phyloP scores from a whole-genome alignment of 1,284 basidiomycete species.

The Ceratobasidium sp. region DNA sequence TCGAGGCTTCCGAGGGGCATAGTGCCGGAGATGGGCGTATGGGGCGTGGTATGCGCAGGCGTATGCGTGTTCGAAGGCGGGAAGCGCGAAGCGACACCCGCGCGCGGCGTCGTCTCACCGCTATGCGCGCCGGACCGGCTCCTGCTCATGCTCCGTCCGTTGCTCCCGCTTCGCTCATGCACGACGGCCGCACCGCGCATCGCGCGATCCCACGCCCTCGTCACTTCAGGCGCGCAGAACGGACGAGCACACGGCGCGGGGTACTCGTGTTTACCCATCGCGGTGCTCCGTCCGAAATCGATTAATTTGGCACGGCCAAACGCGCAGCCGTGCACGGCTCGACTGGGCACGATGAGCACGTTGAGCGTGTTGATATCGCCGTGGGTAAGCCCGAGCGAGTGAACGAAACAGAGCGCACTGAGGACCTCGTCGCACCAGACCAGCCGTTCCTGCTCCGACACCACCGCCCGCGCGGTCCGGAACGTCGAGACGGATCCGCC shows the following conservation, averaged over 20 bases:
- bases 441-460: constrained; percentile 65
- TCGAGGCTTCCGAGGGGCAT: constrained; percentile 31
- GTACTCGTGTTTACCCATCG: constrained; percentile 41
- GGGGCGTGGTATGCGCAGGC: constrained; percentile 15
- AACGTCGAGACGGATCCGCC: constrained; percentile 38
- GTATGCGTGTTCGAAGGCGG: constrained; percentile 36
- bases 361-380: constrained; percentile 85
- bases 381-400: constrained; percentile 80
- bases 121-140: constrained; percentile 10
- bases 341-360: constrained; percentile 73
- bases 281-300: constrained; percentile 82
- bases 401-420: constrained; percentile 82
- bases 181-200: constrained; percentile 60
- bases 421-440: constrained; percentile 81
- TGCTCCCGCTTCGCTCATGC: background rate
- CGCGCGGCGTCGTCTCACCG: constrained; percentile 40
- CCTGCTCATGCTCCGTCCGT: constrained; percentile 26
- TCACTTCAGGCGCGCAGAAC: constrained; percentile 83
- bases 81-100: constrained; percentile 27
- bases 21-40: constrained; percentile 8
- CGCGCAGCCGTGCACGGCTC: constrained; percentile 31
- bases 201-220: constrained; percentile 78
- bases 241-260: constrained; percentile 65
- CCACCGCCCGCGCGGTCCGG: constrained; percentile 54
- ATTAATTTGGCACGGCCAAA: constrained; percentile 73